Base-by-base conservation (phyloP, 352 stramenopile species). In the Phytophthora citrophthora region DNA sequence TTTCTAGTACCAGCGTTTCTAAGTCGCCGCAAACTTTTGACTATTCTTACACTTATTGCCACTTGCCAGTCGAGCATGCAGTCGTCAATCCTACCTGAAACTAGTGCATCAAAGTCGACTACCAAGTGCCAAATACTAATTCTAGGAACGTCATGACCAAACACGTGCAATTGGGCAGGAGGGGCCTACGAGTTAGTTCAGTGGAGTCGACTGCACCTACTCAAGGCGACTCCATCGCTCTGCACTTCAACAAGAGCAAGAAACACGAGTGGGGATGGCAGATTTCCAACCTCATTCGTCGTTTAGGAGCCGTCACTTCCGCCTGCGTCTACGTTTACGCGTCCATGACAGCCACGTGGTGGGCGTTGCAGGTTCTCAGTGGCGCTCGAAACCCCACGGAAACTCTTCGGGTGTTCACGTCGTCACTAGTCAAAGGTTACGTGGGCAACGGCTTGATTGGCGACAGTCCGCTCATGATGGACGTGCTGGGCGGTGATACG, bases 321-420 rank as follows among this genome's bases (percentile, higher is more conserved):
- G 57, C 46, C 15, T 57, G 68, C 5, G 51, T 59, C 11, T 81
- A 81, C 48, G 54, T 74, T 4, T 68, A 68, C 51, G 43, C 62
- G 11, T 79, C 64, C 8, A 50, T 74, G 26, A 29, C 64, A n/a
- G 73, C 73, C 5, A 47, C 53, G 1, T 71, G 46, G 40, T 59
- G 34, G 32, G 55, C 73, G 12, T 10, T 77, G 6, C 31, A 56
- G 11, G 36, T 77, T n/a, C 24, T 78, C 0, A 53, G 40, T 4
- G 73, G 64, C 9, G 61, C 51, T 1, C 29, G 57, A 13, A 62
- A 64, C 34, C 36, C 57, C 0, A 67, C 58, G 2, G 54, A 70
- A 16, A 39, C 39, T 10, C 50, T 64, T 6, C 38, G 48, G 8
- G 47, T 74, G 5, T 56, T 60, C 5, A 12, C 44, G 5, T 64